Evolutionary conservation across 495 filamentous ascomycete species (phyloP).

Genomic region (Neurospora intermedia): DNA sequence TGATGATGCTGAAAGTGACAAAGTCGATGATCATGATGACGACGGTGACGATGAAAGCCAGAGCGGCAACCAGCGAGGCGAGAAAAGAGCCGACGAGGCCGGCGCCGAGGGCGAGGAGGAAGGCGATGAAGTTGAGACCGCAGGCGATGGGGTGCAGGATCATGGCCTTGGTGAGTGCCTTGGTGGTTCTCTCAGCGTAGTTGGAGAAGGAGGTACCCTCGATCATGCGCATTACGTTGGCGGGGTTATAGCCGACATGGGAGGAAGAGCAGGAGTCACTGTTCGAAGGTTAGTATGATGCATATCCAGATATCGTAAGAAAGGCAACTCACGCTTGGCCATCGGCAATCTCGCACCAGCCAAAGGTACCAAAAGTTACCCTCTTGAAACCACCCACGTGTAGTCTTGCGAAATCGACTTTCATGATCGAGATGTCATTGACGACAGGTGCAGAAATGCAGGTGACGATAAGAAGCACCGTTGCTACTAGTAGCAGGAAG

Average conservation of each 20-base stretch:
- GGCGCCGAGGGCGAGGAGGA: constrained; percentile 42
- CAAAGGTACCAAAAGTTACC: constrained; percentile 49
- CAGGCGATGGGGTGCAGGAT: constrained; percentile 51
- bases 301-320: not conserved
- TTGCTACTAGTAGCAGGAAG: constrained; percentile 44
- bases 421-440: constrained; percentile 39
- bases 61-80: constrained; percentile 34
- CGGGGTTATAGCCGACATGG: constrained; percentile 44
- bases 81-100: constrained; percentile 43
- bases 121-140: constrained; percentile 47
- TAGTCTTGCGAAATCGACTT: constrained; percentile 32
- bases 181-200: constrained; percentile 30
- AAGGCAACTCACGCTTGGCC: constrained; percentile 11
- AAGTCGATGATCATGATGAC: constrained; percentile 48
- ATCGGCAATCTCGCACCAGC: constrained; percentile 34
- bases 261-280: constrained; percentile 34
- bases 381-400: constrained; percentile 6
- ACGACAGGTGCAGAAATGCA: constrained; percentile 49
- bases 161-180: constrained; percentile 44
- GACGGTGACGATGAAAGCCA: constrained; percentile 45
- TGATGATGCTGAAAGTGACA: constrained; percentile 42
- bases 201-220: constrained; percentile 27
- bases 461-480: constrained; percentile 45
- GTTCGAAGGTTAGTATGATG: constrained; percentile 11
- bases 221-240: constrained; percentile 27